These are phyloP conservation scores for Trichoderma breve DNA, from an alignment of 2,329 filamentous ascomycete genomes.

Conservation along the genomic window DNA sequence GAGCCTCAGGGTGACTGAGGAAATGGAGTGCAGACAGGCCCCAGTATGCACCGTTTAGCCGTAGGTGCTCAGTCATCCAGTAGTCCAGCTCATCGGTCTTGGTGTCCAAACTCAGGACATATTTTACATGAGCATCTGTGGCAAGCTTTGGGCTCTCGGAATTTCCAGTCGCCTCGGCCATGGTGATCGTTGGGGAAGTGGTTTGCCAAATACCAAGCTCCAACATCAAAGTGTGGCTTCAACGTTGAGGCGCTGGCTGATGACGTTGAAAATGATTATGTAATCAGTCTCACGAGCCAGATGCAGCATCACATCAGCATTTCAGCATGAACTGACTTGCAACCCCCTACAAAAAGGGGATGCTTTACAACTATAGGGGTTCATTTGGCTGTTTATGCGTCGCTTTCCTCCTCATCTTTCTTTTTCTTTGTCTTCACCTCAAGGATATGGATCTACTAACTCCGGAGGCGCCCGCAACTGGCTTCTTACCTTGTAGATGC, in stretches of 20 bases:
- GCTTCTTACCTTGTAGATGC: neutral
- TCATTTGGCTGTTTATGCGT: neutral
- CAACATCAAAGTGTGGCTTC: neutral
- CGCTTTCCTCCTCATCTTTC: neutral
- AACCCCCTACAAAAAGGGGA: neutral
- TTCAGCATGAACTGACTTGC: neutral
- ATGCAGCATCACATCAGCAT: neutral
- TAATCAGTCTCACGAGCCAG: neutral
- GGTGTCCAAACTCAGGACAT: constrained; percentile 89
- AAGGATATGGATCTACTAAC: neutral
- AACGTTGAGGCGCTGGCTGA: neutral
- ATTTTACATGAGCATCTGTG: constrained; percentile 71
- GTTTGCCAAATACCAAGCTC: neutral
- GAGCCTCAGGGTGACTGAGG: constrained; percentile 73
- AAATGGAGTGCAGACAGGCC: constrained; percentile 86
- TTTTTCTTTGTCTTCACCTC: neutral
- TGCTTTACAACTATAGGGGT: neutral
- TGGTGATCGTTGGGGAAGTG: constrained; percentile 24
- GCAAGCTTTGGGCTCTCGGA: constrained; percentile 47
- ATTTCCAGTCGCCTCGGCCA: constrained; percentile 29
- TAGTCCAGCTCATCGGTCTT: constrained; percentile 94
- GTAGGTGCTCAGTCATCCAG: constrained; percentile 95
- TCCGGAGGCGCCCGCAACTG: neutral
- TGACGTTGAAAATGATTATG: constrained; percentile 2
- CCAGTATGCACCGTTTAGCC: constrained; percentile 96